phyloP scores from a whole-genome alignment of 768 basidiomycete species.

The Macrolepiota fuliginosa region DNA sequence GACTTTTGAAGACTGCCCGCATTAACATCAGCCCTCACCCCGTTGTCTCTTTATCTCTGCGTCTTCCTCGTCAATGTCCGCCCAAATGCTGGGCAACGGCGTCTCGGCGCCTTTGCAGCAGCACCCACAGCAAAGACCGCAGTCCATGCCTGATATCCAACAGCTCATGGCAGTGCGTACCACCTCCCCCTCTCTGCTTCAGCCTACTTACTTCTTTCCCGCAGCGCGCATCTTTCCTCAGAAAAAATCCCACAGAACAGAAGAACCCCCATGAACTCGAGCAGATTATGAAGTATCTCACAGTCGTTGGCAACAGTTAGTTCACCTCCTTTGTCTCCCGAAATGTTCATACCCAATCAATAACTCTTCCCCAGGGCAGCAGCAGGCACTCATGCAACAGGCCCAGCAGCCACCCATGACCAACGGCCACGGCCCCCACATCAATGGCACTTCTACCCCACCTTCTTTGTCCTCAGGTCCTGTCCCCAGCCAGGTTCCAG shows the following conservation, averaged over 20 bases:
- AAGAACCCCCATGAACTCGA: slow-evolving; percentile 46
- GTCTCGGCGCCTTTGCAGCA: slow-evolving; percentile 29
- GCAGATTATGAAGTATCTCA: slow-evolving; percentile 44
- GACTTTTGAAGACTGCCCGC: slow-evolving; percentile 14
- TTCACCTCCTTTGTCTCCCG: slow-evolving; percentile 10
- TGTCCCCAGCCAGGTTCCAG: slow-evolving; percentile 48
- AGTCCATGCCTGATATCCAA: slow-evolving; percentile 35
- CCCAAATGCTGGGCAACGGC: slow-evolving; percentile 39
- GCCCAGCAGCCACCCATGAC: slow-evolving; percentile 28
- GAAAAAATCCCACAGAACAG: slow-evolving; percentile 49
- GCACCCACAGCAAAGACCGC: slow-evolving; percentile 23
- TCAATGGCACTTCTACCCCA: slow-evolving; percentile 40
- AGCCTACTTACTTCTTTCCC: slow-evolving; percentile 13
- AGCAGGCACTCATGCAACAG: slow-evolving; percentile 25
- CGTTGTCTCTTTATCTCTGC: not conserved
- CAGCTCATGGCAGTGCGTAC: slow-evolving; percentile 40
- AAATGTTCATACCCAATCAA: slow-evolving; percentile 1
- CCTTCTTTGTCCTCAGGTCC: slow-evolving; percentile 47
- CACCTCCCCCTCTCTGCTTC: slow-evolving; percentile 5
- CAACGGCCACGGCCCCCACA: slow-evolving; percentile 48
- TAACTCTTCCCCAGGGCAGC: slow-evolving; percentile 28
- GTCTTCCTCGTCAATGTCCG: slow-evolving; percentile 28
- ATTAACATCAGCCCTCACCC: not conserved
- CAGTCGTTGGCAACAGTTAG: slow-evolving; percentile 40
- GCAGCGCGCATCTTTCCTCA: slow-evolving; percentile 48